Conservation (phyloP, 2,329 filamentous ascomycete genomes). For the Fonsecaea monophora region DNA sequence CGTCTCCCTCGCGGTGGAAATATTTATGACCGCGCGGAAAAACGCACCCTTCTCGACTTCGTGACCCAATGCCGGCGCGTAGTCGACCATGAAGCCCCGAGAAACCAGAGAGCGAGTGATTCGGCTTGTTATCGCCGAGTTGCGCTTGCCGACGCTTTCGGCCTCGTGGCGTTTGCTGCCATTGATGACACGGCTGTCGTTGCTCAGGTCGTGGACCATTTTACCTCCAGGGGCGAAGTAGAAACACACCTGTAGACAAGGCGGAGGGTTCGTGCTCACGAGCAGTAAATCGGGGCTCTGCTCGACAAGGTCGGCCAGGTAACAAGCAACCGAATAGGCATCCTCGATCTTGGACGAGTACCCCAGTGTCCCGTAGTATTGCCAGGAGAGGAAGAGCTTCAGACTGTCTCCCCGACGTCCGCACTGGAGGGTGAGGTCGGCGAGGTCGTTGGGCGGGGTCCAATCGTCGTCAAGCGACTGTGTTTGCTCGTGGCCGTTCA, state of each 20-base stretch:
- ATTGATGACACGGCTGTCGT: conserved; percentile 26
- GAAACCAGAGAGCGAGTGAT: conserved; percentile 62
- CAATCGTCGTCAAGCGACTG: conserved; percentile 38
- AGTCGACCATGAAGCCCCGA: conserved; percentile 74
- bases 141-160: conserved; percentile 48
- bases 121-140: conserved; percentile 62
- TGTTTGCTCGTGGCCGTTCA: conserved; percentile 13
- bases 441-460: conserved; percentile 80
- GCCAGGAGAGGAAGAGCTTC: conserved; percentile 87
- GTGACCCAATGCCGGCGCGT: conserved; percentile 56
- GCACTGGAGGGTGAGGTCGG: conserved; percentile 91
- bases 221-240: conserved; percentile 73
- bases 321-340: conserved; percentile 73
- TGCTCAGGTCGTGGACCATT: conserved; percentile 48
- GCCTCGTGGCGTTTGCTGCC: conserved; percentile 10
- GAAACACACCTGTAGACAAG: conserved; percentile 94
- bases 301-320: conserved; percentile 69
- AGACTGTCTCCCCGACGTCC: conserved; percentile 83
- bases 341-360: conserved; percentile 73
- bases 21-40: conserved; percentile 73
- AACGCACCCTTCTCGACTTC: conserved; percentile 52
- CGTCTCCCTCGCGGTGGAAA: conserved; percentile 64
- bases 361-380: conserved; percentile 81
- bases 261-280: conserved; percentile 76
- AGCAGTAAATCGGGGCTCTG: conserved; percentile 68